Evolutionary conservation across 1,284 basidiomycete genomes (phyloP).

Genomic region (Xerocomus nothofagi): DNA sequence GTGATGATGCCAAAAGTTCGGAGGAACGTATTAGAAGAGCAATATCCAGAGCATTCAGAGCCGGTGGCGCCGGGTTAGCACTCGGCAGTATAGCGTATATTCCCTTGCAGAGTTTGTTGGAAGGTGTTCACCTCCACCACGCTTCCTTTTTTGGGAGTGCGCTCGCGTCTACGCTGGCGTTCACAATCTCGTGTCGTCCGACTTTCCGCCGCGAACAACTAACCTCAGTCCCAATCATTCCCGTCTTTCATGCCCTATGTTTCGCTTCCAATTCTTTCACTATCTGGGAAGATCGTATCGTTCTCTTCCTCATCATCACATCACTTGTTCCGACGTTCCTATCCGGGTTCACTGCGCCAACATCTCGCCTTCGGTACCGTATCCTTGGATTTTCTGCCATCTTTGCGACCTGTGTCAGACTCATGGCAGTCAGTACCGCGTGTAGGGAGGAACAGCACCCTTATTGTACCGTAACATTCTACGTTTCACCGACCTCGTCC

Average conservation of each 20-base stretch:
- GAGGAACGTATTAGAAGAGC: slow-evolving; percentile 39
- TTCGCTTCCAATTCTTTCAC: slow-evolving; percentile 94
- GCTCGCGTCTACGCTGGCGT: slow-evolving; percentile 20
- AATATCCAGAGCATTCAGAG: slow-evolving; percentile 37
- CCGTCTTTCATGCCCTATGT: slow-evolving; percentile 66
- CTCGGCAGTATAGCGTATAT: slow-evolving; percentile 43
- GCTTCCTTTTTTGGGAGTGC: slow-evolving; percentile 49
- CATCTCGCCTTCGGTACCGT: slow-evolving; percentile 66
- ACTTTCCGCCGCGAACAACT: slow-evolving; percentile 11
- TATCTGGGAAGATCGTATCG: slow-evolving; percentile 91
- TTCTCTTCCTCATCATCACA: slow-evolving; percentile 73
- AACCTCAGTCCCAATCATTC: slow-evolving; percentile 46
- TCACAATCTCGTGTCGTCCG: slow-evolving; percentile 13
- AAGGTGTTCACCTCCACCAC: slow-evolving; percentile 43
- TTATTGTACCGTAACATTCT: slow-evolving; percentile 86
- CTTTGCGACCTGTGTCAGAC: slow-evolving; percentile 69
- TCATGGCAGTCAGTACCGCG: slow-evolving; percentile 77
- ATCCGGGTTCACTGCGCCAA: slow-evolving; percentile 65
- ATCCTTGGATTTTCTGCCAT: slow-evolving; percentile 71
- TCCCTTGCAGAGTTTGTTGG: slow-evolving; percentile 35
- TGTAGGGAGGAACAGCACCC: slow-evolving; percentile 96
- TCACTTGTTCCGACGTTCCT: slow-evolving; percentile 60
- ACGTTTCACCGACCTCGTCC: slow-evolving; percentile 66
- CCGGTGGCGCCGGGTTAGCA: slow-evolving; percentile 42
- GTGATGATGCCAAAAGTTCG: slow-evolving; percentile 2